phyloP scores from a whole-genome alignment of 352 stramenopile species.

The Phytophthora podocarpi region DNA sequence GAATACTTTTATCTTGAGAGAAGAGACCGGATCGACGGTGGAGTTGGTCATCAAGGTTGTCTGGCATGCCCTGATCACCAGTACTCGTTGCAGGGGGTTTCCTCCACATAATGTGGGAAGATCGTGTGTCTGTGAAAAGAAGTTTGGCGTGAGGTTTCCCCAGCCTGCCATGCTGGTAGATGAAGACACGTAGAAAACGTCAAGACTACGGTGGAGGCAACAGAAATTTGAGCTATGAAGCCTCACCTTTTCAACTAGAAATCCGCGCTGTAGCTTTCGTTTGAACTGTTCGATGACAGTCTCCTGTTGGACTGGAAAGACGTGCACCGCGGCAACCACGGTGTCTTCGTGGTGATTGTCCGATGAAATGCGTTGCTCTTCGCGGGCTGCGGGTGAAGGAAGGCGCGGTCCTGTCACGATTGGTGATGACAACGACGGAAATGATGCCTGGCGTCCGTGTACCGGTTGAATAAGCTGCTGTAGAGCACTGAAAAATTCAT shows the following conservation, averaged over 20 bases:
- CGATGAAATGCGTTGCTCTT: not conserved
- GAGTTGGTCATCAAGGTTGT: not conserved
- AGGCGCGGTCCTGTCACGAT: not conserved
- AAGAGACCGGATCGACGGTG: constrained; percentile 17
- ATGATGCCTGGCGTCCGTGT: not conserved
- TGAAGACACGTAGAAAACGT: not conserved
- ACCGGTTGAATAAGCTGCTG: constrained; percentile 11
- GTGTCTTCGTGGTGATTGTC: not conserved
- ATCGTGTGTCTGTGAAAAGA: constrained; percentile 42
- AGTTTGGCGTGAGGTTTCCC: constrained; percentile 47
- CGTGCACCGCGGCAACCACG: not conserved
- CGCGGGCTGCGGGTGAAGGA: not conserved
- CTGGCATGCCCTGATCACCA: constrained; percentile 6
- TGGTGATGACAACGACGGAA: constrained; percentile 8
- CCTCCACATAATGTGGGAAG: constrained; percentile 45
- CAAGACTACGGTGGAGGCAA: not conserved
- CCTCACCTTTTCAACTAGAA: constrained; percentile 56
- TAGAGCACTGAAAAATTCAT: constrained; percentile 24
- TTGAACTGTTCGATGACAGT: constrained; percentile 43
- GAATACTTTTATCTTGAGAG: constrained; percentile 41
- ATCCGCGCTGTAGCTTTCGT: constrained; percentile 38
- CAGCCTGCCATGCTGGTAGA: constrained; percentile 37
- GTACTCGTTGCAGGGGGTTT: constrained; percentile 22
- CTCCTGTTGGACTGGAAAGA: constrained; percentile 7
- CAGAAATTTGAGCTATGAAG: not conserved